Conservation (phyloP, 192 early-diverging fungal species). For the Chytriomyces confervae region DNA sequence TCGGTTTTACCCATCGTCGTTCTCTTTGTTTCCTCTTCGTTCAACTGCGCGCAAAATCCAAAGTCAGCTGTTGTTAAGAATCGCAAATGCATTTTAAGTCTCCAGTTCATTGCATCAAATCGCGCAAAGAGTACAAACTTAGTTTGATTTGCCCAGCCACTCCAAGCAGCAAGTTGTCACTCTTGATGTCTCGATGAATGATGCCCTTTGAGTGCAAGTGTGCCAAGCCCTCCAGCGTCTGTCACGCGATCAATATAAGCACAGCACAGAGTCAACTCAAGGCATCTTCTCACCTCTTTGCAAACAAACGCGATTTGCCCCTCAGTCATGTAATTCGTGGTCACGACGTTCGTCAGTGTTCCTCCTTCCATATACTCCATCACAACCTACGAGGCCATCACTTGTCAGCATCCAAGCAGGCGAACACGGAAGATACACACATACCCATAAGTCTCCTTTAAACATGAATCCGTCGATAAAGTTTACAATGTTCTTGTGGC, state of each 20-base stretch:
- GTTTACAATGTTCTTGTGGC: constrained; percentile 81
- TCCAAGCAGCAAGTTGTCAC: constrained; percentile 70
- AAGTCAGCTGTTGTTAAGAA: constrained; percentile 77
- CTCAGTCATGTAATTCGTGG: constrained; percentile 83
- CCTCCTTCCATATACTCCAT: constrained; percentile 96
- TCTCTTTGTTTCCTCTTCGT: constrained; percentile 82
- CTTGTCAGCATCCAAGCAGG: not conserved
- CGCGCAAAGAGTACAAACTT: constrained; percentile 35
- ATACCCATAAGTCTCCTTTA: constrained; percentile 79
- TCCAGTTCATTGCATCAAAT: not conserved
- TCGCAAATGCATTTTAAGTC: constrained; percentile 30
- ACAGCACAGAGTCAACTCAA: not conserved
- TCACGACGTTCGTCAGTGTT: constrained; percentile 82
- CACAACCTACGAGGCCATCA: constrained; percentile 55
- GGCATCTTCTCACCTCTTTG: constrained; percentile 68
- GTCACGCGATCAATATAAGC: not conserved
- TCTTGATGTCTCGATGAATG: constrained; percentile 77
- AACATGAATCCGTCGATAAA: constrained; percentile 81
- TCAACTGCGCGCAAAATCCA: constrained; percentile 92
- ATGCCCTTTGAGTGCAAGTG: constrained; percentile 71
- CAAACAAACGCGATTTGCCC: constrained; percentile 94
- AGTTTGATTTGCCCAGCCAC: constrained; percentile 81
- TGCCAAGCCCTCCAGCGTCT: constrained; percentile 65
- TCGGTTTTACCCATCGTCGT: constrained; percentile 47
- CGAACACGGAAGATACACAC: not conserved